Percentiles rank a stretch among this genome's conserved stretches.
phyloP scores from a whole-genome alignment of 352 stramenopile genomes.

The Phytophthora fragariae region DNA sequence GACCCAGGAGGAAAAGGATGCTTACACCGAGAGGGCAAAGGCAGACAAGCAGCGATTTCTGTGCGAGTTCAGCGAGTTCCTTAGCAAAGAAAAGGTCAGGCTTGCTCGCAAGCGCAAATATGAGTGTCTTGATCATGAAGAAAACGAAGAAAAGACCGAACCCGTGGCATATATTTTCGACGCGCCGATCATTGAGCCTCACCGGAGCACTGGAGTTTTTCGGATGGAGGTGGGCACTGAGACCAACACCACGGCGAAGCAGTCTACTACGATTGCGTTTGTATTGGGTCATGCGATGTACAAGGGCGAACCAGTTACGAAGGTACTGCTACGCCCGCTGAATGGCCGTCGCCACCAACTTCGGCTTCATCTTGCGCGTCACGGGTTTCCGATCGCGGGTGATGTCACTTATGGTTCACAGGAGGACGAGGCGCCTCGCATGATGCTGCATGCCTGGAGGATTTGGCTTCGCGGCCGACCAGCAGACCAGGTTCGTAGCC shows the following conservation, averaged over 20 bases:
- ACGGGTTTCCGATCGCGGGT: constrained; percentile 79
- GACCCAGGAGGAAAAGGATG: constrained; percentile 49
- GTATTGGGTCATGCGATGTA: constrained; percentile 72
- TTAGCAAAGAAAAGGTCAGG: constrained; percentile 55
- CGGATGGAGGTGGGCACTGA: constrained; percentile 73
- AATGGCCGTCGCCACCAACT: constrained; percentile 88
- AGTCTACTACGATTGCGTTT: constrained; percentile 80
- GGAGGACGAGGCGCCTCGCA: constrained; percentile 71
- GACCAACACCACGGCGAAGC: constrained; percentile 42
- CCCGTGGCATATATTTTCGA: constrained; percentile 84
- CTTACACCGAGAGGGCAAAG: constrained; percentile 51
- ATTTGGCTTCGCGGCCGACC: constrained; percentile 70
- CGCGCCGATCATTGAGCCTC: constrained; percentile 73
- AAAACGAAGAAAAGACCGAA: constrained; percentile 39
- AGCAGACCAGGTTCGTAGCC: constrained; percentile 44
- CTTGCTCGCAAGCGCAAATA: constrained; percentile 65
- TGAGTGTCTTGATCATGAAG: constrained; percentile 38
- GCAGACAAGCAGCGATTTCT: constrained; percentile 64
- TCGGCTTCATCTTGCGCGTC: constrained; percentile 77
- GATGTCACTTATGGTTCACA: constrained; percentile 79
- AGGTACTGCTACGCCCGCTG: constrained; percentile 81
- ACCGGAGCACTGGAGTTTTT: constrained; percentile 55
- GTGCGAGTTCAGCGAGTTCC: constrained; percentile 58
- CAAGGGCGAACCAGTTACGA: constrained; percentile 73
- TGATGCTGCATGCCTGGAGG: constrained; percentile 88